Evolutionary conservation across 1,139 yeast genomes (phyloP).

Genomic region (Saccharomyces hybrid): DNA sequence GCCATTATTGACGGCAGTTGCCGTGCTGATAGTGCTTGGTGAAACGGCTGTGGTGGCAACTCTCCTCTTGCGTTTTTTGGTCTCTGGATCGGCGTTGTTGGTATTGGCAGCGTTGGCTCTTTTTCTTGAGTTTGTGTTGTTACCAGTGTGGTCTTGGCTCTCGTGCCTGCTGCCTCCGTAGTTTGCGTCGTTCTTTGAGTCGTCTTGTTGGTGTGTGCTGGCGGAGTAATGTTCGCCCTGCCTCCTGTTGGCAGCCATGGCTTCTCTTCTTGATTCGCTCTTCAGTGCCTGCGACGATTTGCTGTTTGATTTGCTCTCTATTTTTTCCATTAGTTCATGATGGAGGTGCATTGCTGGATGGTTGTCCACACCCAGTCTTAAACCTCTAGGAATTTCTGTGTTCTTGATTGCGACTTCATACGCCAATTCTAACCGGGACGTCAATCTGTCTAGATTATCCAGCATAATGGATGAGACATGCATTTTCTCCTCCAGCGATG

Average conservation of each 20-base stretch:
- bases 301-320: conserved; percentile 25
- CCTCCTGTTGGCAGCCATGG: conserved; percentile 73
- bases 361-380: conserved; percentile 61
- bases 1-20: conserved; percentile 8
- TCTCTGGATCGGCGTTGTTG: conserved; percentile 13
- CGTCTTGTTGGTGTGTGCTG: background rate
- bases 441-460: conserved; percentile 64
- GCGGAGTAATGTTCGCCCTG: conserved; percentile 35
- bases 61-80: conserved; percentile 8
- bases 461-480: conserved; percentile 91
- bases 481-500: conserved; percentile 94
- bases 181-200: conserved; percentile 14
- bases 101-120: conserved; percentile 9
- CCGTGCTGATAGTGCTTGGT: conserved; percentile 8
- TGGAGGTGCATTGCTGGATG: conserved; percentile 69
- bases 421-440: conserved; percentile 70
- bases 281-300: conserved; percentile 64
- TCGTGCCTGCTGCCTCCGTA: background rate
- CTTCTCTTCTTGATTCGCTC: conserved; percentile 82
- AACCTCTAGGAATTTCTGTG: conserved; percentile 57
- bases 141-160: conserved; percentile 16
- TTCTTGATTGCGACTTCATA: conserved; percentile 64
- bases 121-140: conserved; percentile 9
- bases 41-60: conserved; percentile 9
- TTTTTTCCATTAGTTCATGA: conserved; percentile 31